Evolutionary conservation across 2,329 filamentous ascomycete genomes (phyloP), one percentile per base, ranked within the genome.

Genomic region (Fusarium mexicanum): DNA sequence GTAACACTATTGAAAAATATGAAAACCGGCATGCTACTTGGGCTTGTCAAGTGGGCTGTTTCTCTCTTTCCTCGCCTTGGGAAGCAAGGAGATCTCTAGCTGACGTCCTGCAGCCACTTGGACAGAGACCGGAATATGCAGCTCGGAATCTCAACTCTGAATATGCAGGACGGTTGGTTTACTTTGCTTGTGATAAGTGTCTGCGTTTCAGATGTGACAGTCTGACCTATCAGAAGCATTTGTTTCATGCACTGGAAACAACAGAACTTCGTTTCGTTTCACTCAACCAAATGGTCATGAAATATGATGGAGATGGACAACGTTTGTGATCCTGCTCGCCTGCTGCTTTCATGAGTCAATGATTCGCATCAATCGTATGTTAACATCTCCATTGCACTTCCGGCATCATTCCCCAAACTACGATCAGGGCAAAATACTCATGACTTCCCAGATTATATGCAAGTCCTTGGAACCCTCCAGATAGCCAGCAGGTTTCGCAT

Each of bases 81-180:
- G 54, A 55, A 50, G 48, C 54, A 66, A 61, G 51, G 40, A 62
- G 66, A 54, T 64, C 41, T 37, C 38, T 29, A n/a, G 41, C 20
- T 47, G 37, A 70, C 69, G 58, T 26, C 67, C 47, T 67, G 48
- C 53, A 59, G 37, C 40, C 33, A 60, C 60, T 65, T 68, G 51
- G 47, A 50, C 43, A 60, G 48, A 54, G 48, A 51, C 44, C 43
- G 50, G 69, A 61, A 61, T 54, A 73, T 57, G 57, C 54, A 50
- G 37, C 66, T 64, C 68, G 37, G 54, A 22, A 60, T 51, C 55
- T 44, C 38, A 43, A 40, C 57, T 64, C 61, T 55, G 51, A 60
- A 51, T 43, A 72, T 75, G 63, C 75, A 76, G 46, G 59, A 60
- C 64, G 68, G 44, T 47, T 61, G 55, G 54, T 29, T 61, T 72